Evolutionary conservation across 176 grass and related monocot genomes (phyloP).

Genomic region (Triticum turgidum): DNA sequence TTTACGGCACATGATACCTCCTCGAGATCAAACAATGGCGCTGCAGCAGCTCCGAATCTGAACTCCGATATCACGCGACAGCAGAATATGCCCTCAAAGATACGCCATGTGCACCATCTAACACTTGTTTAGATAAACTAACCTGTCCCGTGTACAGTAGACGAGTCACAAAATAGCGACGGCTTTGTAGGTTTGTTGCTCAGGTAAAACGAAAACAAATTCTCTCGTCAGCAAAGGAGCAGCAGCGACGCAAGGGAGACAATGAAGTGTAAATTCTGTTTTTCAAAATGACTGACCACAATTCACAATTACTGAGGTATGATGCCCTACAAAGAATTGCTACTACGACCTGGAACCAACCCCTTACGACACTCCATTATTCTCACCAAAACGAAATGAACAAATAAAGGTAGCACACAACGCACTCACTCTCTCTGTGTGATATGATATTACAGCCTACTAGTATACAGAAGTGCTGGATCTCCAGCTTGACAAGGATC

Average conservation of each 20-base stretch:
- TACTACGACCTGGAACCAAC: background rate
- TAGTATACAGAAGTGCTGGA: conserved; percentile 31
- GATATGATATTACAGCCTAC: conserved; percentile 22
- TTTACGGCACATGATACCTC: background rate
- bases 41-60: background rate
- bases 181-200: background rate
- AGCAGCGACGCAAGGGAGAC: background rate
- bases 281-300: background rate
- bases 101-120: background rate
- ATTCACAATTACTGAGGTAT: background rate
- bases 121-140: background rate
- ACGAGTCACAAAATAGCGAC: background rate
- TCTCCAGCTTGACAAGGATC: conserved; percentile 22
- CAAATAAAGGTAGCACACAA: background rate
- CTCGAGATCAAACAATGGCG: background rate
- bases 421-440: background rate
- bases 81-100: background rate
- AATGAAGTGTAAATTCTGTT: background rate
- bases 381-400: conserved; percentile 14
- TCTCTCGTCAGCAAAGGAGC: background rate
- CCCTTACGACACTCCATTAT: conserved; percentile 12
- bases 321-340: background rate
- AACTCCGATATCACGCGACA: background rate
- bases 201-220: background rate
- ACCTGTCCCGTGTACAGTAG: background rate